phyloP scores from a whole-genome alignment of 352 stramenopile species.

The Phytophthora citrophthora region DNA sequence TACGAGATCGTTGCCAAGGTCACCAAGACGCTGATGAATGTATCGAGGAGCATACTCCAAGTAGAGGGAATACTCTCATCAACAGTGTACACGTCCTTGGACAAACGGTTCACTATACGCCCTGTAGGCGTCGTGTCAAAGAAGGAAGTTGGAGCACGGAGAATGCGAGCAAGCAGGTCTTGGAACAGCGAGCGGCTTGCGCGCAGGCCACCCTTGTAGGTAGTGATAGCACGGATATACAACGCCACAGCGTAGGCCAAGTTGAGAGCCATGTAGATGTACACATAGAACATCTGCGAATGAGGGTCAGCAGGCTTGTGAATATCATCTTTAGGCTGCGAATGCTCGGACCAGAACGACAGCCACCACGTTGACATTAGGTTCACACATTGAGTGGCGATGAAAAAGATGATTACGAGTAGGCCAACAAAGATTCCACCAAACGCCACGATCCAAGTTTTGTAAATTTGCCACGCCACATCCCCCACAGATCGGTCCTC shows the following conservation, averaged over 20 bases:
- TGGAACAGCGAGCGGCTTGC: slow-evolving; percentile 69
- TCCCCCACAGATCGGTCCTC: slow-evolving; percentile 72
- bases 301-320: slow-evolving; percentile 24
- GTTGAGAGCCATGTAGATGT: slow-evolving; percentile 84
- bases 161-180: slow-evolving; percentile 89
- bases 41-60: slow-evolving; percentile 75
- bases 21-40: slow-evolving; percentile 66
- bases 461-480: slow-evolving; percentile 71
- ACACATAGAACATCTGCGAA: slow-evolving; percentile 82
- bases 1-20: slow-evolving; percentile 75
- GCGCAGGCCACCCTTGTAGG: slow-evolving; percentile 64
- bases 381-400: slow-evolving; percentile 53
- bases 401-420: slow-evolving; percentile 52
- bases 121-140: slow-evolving; percentile 86
- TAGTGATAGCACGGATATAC: slow-evolving; percentile 64
- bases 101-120: slow-evolving; percentile 81
- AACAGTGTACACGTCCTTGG: slow-evolving; percentile 81
- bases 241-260: slow-evolving; percentile 60
- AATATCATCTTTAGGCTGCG: slow-evolving; percentile 18
- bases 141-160: slow-evolving; percentile 77
- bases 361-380: slow-evolving; percentile 75
- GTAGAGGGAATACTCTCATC: slow-evolving; percentile 75
- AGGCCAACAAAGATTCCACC: slow-evolving; percentile 56
- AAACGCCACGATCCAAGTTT: slow-evolving; percentile 71
- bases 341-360: slow-evolving; percentile 50